These are phyloP conservation scores for Mycena rebaudengoi DNA, from an alignment of 768 basidiomycete genomes.

Conservation along the genomic window DNA sequence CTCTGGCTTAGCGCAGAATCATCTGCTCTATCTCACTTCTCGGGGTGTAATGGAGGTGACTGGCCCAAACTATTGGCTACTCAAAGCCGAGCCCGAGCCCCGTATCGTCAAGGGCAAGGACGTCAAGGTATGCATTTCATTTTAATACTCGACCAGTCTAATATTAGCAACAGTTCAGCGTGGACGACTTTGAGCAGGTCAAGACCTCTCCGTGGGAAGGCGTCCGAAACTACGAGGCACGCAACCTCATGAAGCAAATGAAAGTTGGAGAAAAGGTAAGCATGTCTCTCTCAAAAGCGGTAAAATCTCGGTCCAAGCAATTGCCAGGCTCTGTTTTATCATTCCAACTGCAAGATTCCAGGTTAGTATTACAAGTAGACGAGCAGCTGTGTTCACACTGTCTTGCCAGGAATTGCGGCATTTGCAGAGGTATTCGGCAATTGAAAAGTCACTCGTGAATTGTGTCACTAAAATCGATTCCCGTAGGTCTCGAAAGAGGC, in stretches of 20 bases:
- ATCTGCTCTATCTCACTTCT: too few relatives aligned
- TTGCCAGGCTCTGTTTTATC: slow-evolving; percentile 81
- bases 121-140: slow-evolving; percentile 63
- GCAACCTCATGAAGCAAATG: slow-evolving; percentile 88
- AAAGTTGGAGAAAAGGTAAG: slow-evolving; percentile 74
- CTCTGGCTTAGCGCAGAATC: too few relatives aligned
- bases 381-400: background rate
- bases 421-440: slow-evolving; percentile 72
- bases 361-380: slow-evolving; percentile 51
- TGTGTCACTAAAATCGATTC: background rate
- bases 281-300: background rate
- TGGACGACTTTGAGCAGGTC: slow-evolving; percentile 83
- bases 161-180: slow-evolving; percentile 66
- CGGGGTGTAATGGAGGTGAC: too few relatives aligned
- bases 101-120: slow-evolving; percentile 88
- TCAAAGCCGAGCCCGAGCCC: slow-evolving; percentile 89
- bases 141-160: background rate
- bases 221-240: slow-evolving; percentile 85
- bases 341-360: slow-evolving; percentile 86
- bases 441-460: slow-evolving; percentile 5
- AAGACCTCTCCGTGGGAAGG: slow-evolving; percentile 86
- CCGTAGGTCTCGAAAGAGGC: slow-evolving; percentile 87
- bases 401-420: slow-evolving; percentile 70
- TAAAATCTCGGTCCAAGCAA: background rate
- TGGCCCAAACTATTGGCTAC: slow-evolving; percentile 66